Conservation (phyloP, 306 rosid genomes). For the Cucumis hystrix region DNA sequence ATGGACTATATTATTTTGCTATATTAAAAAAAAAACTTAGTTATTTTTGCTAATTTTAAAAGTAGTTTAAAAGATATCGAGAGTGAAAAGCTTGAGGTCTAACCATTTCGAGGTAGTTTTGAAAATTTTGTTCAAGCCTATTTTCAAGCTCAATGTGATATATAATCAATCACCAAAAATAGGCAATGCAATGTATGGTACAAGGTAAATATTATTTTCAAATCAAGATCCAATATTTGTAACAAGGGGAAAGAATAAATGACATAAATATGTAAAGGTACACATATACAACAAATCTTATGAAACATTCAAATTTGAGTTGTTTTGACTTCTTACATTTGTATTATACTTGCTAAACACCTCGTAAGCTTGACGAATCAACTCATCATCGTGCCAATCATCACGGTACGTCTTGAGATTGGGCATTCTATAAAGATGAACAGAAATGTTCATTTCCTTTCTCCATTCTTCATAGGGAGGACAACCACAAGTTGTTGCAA, state of each 20-base stretch:
- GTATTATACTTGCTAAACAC: slow-evolving; percentile 18
- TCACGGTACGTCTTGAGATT: slow-evolving; percentile 52
- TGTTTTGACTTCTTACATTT: neutral
- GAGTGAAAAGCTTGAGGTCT: too few relatives aligned
- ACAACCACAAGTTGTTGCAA: slow-evolving; percentile 38
- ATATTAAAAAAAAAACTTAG: too few relatives aligned
- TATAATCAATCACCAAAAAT: neutral
- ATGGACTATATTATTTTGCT: too few relatives aligned
- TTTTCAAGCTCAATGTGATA: neutral
- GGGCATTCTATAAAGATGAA: slow-evolving; percentile 11
- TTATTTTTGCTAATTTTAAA: too few relatives aligned
- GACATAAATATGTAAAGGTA: neutral
- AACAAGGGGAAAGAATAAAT: neutral
- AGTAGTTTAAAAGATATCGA: too few relatives aligned
- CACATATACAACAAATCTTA: neutral
- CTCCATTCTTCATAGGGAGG: slow-evolving; percentile 58
- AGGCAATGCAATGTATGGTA: neutral
- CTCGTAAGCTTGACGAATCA: slow-evolving; percentile 32
- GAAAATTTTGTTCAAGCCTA: neutral
- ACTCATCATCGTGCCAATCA: slow-evolving; percentile 43
- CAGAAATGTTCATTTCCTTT: slow-evolving; percentile 22
- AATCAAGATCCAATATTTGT: neutral
- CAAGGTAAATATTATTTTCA: neutral
- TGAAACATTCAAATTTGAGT: neutral
- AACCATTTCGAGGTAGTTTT: too few relatives aligned